These are phyloP conservation scores for Penicillium arizonense DNA, from an alignment of 495 filamentous ascomycete genomes.

Conservation along the genomic window DNA sequence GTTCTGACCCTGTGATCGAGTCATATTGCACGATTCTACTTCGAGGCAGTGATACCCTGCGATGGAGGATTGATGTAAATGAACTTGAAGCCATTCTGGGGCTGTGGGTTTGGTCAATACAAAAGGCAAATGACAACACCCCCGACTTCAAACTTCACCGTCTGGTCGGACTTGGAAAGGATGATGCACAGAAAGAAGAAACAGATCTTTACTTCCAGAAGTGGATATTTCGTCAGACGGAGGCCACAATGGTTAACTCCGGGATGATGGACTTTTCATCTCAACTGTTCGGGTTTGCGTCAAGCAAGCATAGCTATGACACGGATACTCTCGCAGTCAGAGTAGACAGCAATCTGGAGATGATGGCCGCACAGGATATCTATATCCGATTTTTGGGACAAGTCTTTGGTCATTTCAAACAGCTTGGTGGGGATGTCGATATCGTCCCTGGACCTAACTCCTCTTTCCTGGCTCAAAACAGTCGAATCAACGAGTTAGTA, in stretches of 20 bases:
- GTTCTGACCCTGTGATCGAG: not conserved
- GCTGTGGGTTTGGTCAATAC: slow-evolving; percentile 34
- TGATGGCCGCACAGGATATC: slow-evolving; percentile 39
- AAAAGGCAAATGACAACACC: slow-evolving; percentile 21
- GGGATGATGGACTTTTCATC: slow-evolving; percentile 15
- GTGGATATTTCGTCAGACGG: slow-evolving; percentile 35
- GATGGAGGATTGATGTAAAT: slow-evolving; percentile 26
- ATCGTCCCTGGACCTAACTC: slow-evolving; percentile 16
- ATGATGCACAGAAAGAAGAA: slow-evolving; percentile 17
- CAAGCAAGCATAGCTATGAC: slow-evolving; percentile 3
- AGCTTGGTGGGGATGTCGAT: slow-evolving; percentile 19
- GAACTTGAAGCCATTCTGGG: slow-evolving; percentile 37
- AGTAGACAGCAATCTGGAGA: slow-evolving; percentile 23
- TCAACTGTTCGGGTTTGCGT: slow-evolving; percentile 24
- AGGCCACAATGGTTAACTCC: slow-evolving; percentile 25
- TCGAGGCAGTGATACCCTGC: slow-evolving; percentile 23
- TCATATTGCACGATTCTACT: slow-evolving; percentile 18
- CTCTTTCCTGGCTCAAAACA: slow-evolving; percentile 16
- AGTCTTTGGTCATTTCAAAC: slow-evolving; percentile 6
- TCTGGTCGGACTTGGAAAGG: slow-evolving; percentile 25
- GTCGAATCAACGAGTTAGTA: slow-evolving; percentile 24
- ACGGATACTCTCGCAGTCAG: slow-evolving; percentile 24
- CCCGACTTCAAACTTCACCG: slow-evolving; percentile 16
- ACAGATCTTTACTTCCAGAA: slow-evolving; percentile 37
- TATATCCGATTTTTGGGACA: slow-evolving; percentile 31